phyloP scores from a whole-genome alignment of 345 rosid genomes.

The Raphanus sativus region DNA sequence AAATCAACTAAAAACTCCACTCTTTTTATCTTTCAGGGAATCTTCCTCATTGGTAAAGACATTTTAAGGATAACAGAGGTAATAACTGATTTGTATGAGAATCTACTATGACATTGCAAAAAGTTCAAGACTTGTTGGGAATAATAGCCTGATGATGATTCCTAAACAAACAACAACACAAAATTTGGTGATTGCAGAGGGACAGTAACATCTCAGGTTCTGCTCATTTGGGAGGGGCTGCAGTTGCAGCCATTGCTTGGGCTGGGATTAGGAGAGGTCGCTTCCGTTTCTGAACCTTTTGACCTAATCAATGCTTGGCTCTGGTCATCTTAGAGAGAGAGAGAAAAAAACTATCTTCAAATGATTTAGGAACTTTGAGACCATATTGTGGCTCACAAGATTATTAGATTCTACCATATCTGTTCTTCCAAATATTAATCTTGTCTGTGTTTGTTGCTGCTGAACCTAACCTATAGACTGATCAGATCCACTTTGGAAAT shows the following conservation, averaged over 20 bases:
- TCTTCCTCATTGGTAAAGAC: conserved; percentile 76
- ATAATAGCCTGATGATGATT: conserved; percentile 7
- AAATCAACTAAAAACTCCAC: neutral
- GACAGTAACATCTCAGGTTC: conserved; percentile 79
- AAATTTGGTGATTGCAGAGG: conserved; percentile 50
- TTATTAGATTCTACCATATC: neutral
- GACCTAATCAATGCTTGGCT: conserved; percentile 9
- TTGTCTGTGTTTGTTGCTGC: conserved; percentile 4
- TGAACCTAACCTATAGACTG: neutral
- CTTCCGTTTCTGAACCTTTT: conserved; percentile 33
- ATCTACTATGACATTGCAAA: neutral
- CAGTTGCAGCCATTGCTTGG: conserved; percentile 85
- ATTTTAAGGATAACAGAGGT: conserved; percentile 69
- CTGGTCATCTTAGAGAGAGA: conserved; percentile 22
- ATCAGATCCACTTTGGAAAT: conserved; percentile 8
- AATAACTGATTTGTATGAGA: neutral
- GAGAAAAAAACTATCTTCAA: neutral
- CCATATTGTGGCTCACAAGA: conserved; percentile 13
- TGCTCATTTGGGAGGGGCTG: conserved; percentile 92
- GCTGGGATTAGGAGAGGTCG: conserved; percentile 63
- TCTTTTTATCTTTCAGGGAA: conserved; percentile 49
- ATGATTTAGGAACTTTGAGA: conserved; percentile 6
- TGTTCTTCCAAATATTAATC: neutral
- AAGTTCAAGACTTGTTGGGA: conserved; percentile 9
- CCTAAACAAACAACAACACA: neutral